Conservation (phyloP, 352 stramenopile species). For the Phytophthora melonis region DNA sequence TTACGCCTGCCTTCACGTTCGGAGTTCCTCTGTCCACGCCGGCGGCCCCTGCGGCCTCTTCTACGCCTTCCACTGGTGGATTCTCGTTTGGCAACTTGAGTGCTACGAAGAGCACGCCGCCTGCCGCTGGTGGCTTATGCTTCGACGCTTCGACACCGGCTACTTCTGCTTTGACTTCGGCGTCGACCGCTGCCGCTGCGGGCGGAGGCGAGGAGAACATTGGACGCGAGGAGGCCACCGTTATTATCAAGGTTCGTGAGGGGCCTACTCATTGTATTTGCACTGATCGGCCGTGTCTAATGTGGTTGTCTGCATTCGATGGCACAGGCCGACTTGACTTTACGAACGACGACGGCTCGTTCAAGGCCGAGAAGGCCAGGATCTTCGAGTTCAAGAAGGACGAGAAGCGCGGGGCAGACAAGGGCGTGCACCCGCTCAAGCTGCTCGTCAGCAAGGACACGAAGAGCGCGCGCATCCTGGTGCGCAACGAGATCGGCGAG, state of each 20-base stretch:
- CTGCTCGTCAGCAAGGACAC: slow-evolving; percentile 80
- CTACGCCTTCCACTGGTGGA: slow-evolving; percentile 30
- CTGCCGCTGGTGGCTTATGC: slow-evolving; percentile 39
- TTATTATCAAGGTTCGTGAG: slow-evolving; percentile 83
- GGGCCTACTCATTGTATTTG: not conserved
- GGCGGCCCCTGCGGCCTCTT: slow-evolving; percentile 27
- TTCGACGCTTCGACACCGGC: slow-evolving; percentile 36
- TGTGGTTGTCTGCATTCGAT: not conserved
- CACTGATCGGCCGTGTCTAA: slow-evolving; percentile 4
- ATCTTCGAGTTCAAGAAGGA: slow-evolving; percentile 89
- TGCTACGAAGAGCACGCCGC: slow-evolving; percentile 25
- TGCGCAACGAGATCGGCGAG: slow-evolving; percentile 89
- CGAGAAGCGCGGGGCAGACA: slow-evolving; percentile 90
- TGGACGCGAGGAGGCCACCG: slow-evolving; percentile 83
- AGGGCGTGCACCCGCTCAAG: slow-evolving; percentile 83
- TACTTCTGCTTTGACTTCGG: slow-evolving; percentile 26
- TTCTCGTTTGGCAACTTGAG: slow-evolving; percentile 58
- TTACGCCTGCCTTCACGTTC: slow-evolving; percentile 59
- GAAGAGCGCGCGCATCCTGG: slow-evolving; percentile 75
- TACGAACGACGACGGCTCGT: slow-evolving; percentile 75
- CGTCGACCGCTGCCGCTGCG: slow-evolving; percentile 21
- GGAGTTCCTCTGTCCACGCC: slow-evolving; percentile 34
- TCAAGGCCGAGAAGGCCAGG: slow-evolving; percentile 83
- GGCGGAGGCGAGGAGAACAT: slow-evolving; percentile 86
- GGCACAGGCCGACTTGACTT: slow-evolving; percentile 64